Base-by-base conservation (phyloP, 305 asterid genomes). In the Fraxinus ornus region DNA sequence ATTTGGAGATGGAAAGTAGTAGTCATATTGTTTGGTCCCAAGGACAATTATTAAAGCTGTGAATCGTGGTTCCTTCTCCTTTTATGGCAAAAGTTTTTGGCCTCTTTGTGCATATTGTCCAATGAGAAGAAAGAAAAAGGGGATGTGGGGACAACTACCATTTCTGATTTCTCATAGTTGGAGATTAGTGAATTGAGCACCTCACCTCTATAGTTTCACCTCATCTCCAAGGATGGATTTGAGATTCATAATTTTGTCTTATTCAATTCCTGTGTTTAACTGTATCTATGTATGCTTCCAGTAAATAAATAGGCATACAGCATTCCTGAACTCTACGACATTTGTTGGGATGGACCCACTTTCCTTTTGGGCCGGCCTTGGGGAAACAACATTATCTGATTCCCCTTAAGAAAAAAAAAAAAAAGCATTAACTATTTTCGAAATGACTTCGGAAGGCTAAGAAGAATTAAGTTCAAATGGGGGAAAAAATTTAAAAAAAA, bases 281-380 rank as follows among this genome's bases (percentile, higher is more conserved):
- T 7, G 68, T 57, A 57, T 57, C 71, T 62, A 21, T 60, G 30
- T 8, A 22, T 21, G 52, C 52, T 60, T 62, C 71, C 71, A 7
- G 74, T 26, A 47, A 78, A 1, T 0, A 33, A 57, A 57, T 19
- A 57, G 24, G 10, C 35, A 74, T 70, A 55, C 33, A 73, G 78
- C 9, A 13, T 12, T 6, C 22, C 21, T 37, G 0, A 82, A 74
- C 79, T 47, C 36, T 41, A 76, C 28, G 24, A 57, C 47, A 49
- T 47, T 21, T 33, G 36, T 33, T 33, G 13, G 22, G 30, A 62
- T 35, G 85, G 85, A 6, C 81, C 86, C 86, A 49, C 68, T 17
- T 7, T 33, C 32, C 57, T 22, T 24, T 84, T 35, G 7, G 80
- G 90, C 88, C 90, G 89, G 89, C 87, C 72, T 75, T 35, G 78